These are phyloP conservation scores for Puya raimondii DNA, from an alignment of 176 grass and related monocot genomes.

Conservation along the genomic window DNA sequence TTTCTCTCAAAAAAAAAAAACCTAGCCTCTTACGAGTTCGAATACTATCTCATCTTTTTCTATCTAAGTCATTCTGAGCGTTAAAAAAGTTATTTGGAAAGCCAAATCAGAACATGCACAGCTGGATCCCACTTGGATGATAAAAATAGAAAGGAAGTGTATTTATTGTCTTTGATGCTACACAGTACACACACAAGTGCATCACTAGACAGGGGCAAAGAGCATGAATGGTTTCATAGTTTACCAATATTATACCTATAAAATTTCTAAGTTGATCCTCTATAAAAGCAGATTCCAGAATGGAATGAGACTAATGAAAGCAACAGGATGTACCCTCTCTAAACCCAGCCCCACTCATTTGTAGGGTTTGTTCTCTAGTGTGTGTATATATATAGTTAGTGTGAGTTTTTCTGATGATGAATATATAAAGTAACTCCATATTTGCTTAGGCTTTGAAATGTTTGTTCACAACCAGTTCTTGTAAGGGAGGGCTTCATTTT, in stretches of 20 bases:
- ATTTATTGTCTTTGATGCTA: background rate
- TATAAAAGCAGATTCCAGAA: constrained; percentile 1
- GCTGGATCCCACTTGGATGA: no score
- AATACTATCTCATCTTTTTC: no score
- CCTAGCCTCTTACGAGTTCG: no score
- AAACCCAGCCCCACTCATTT: background rate
- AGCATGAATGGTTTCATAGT: background rate
- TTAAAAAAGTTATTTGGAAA: no score
- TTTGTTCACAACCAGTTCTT: background rate
- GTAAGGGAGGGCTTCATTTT: background rate
- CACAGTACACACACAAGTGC: background rate
- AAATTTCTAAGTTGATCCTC: background rate
- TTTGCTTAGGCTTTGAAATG: background rate
- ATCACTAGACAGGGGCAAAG: background rate
- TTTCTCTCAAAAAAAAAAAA: no score
- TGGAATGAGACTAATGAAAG: constrained; percentile 7
- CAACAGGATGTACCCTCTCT: background rate
- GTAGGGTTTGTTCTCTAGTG: background rate
- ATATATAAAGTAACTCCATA: no score
- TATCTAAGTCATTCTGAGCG: no score
- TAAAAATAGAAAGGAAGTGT: no score
- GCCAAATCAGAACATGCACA: no score
- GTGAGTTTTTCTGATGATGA: background rate
- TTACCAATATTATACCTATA: background rate
- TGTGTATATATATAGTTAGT: background rate